These are phyloP conservation scores for Xylariaceae sp. DNA, from an alignment of 2,329 filamentous ascomycete genomes.

Conservation along the genomic window DNA sequence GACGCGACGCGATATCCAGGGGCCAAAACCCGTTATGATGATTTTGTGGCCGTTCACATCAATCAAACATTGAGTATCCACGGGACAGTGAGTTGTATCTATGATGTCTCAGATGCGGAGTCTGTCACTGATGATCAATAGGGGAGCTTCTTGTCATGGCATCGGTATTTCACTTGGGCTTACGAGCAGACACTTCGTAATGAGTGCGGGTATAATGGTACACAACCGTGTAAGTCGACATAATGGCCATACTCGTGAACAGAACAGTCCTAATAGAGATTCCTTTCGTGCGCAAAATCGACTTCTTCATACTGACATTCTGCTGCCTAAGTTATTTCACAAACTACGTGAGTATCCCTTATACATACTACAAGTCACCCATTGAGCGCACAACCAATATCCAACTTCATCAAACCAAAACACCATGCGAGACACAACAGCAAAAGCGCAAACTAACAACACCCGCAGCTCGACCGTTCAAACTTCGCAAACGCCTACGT, in stretches of 20 bases:
- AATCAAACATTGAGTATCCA: constrained; percentile 26
- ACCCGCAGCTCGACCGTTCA: constrained; percentile 45
- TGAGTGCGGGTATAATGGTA: constrained; percentile 28
- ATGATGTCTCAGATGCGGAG: too few relatives aligned
- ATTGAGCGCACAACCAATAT: not conserved
- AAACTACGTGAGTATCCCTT: constrained; percentile 42
- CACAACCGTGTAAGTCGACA: constrained; percentile 20
- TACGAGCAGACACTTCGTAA: constrained; percentile 27
- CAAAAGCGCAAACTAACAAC: not conserved
- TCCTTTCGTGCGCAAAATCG: constrained; percentile 52
- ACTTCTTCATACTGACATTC: constrained; percentile 62
- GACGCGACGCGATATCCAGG: constrained; percentile 21
- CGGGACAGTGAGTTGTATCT: constrained; percentile 18
- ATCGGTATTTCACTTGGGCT: constrained; percentile 25
- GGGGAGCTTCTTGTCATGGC: constrained; percentile 26
- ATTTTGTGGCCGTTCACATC: constrained; percentile 32
- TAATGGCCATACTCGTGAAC: not conserved
- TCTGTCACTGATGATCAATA: not conserved
- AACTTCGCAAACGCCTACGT: constrained; percentile 54
- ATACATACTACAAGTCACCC: not conserved
- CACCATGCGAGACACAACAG: not conserved
- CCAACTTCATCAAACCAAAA: not conserved
- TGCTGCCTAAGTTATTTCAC: constrained; percentile 57
- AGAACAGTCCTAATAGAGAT: not conserved
- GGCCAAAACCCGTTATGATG: constrained; percentile 29